Evolutionary conservation across 257 asterid species (phyloP).

Genomic region (Nicotiana paniculata): DNA sequence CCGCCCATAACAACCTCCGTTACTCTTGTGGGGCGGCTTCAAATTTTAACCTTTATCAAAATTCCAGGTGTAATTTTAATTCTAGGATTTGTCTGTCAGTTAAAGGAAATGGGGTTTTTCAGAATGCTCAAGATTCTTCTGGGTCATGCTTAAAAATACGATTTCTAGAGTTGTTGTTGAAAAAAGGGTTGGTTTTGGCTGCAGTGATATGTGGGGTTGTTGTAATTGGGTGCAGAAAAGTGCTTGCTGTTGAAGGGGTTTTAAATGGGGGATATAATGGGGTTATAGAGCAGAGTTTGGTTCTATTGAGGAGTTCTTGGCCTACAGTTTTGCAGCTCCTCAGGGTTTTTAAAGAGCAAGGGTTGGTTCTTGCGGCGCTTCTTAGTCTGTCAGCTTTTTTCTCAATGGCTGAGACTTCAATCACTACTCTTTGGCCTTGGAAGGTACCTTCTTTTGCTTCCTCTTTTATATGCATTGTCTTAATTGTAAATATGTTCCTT

Average conservation of each 20-base stretch:
- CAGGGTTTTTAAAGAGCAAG: conserved; percentile 77
- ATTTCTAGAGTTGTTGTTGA: conserved; percentile 28
- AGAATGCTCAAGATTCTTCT: background rate
- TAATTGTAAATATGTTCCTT: background rate
- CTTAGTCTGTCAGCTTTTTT: conserved; percentile 93
- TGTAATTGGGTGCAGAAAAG: conserved; percentile 52
- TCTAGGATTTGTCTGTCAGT: background rate
- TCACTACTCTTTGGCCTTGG: conserved; percentile 99
- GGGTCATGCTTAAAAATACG: background rate
- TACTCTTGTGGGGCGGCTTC: conserved; percentile 10
- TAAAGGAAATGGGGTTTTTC: background rate
- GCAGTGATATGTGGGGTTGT: conserved; percentile 52
- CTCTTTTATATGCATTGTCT: background rate
- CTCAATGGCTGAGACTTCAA: conserved; percentile 99
- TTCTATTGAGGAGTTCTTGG: conserved; percentile 65
- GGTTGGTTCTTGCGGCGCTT: conserved; percentile 73
- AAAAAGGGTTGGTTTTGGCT: conserved; percentile 41
- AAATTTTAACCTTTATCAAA: background rate
- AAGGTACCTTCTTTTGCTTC: conserved; percentile 44
- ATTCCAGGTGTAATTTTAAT: background rate
- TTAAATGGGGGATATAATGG: conserved; percentile 38
- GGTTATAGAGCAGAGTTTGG: conserved; percentile 52
- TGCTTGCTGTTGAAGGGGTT: conserved; percentile 54
- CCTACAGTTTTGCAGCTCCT: conserved; percentile 78
- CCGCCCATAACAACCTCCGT: conserved; percentile 8